Evolutionary conservation across 2,329 filamentous ascomycete genomes (phyloP).

Genomic region (Didymella lethalis): DNA sequence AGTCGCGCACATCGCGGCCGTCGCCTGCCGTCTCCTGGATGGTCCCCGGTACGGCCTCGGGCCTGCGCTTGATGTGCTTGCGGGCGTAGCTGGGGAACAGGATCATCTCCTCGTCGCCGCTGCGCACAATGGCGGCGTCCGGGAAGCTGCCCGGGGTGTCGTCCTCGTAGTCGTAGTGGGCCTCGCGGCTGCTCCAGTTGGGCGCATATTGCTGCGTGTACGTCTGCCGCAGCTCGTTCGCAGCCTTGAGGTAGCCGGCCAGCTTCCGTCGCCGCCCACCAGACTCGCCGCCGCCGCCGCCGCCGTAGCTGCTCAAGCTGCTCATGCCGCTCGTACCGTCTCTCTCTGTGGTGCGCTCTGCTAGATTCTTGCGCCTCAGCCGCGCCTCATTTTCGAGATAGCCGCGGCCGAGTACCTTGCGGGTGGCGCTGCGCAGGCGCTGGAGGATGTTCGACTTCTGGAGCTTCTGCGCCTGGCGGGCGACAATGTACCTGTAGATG

Average conservation of each 20-base stretch:
- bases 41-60: conserved; percentile 46
- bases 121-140: conserved; percentile 79
- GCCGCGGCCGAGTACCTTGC: conserved; percentile 37
- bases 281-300: conserved; percentile 60
- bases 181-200: conserved; percentile 58
- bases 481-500: conserved; percentile 77
- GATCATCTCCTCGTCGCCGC: conserved; percentile 89
- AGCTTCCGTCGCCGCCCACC: conserved; percentile 81
- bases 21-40: conserved; percentile 52
- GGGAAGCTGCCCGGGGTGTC: conserved; percentile 80
- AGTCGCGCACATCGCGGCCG: conserved; percentile 54
- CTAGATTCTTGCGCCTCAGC: conserved; percentile 44
- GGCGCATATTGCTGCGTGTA: conserved; percentile 65
- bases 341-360: conserved; percentile 25
- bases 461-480: conserved; percentile 60
- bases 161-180: conserved; percentile 53
- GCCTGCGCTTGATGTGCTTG: conserved; percentile 65
- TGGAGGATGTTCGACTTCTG: conserved; percentile 41
- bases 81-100: conserved; percentile 94
- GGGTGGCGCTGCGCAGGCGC: conserved; percentile 44
- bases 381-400: conserved; percentile 47
- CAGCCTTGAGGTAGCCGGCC: conserved; percentile 74
- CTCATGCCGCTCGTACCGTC: no score
- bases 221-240: conserved; percentile 73
- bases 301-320: conserved; percentile 45